These are phyloP conservation scores for Cryptomeria japonica DNA, from an alignment of 75 land plant genomes.

Conservation along the genomic window DNA sequence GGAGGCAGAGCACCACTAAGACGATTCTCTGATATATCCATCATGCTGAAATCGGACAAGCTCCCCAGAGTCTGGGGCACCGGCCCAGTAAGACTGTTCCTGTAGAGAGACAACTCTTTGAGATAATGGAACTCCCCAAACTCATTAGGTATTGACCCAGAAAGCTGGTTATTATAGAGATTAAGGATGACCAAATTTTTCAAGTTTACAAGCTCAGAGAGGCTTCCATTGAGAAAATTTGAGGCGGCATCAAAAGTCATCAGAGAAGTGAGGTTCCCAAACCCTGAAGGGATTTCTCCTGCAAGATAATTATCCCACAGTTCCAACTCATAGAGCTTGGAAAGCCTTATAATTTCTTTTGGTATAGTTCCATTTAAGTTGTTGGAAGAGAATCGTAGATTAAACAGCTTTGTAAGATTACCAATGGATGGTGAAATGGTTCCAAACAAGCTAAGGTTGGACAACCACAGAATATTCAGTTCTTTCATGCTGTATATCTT, in stretches of 20 bases:
- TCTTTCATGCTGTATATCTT: conserved; percentile 25
- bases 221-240: conserved; percentile 50
- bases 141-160: conserved; percentile 64
- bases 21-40: conserved; percentile 69
- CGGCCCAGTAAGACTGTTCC: conserved; percentile 53
- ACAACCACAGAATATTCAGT: conserved; percentile 33
- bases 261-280: conserved; percentile 55
- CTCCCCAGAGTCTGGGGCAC: conserved; percentile 57
- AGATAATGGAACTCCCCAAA: conserved; percentile 58
- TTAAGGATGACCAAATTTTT: conserved; percentile 47
- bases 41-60: conserved; percentile 44
- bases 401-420: conserved; percentile 31
- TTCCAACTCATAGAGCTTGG: conserved; percentile 57
- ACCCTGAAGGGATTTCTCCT: conserved; percentile 58
- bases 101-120: conserved; percentile 48
- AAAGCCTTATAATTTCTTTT: conserved; percentile 37
- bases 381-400: conserved; percentile 50
- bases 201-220: conserved; percentile 50
- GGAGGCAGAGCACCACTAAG: conserved; percentile 63
- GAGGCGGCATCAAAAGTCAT: conserved; percentile 54
- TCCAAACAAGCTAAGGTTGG: conserved; percentile 43
- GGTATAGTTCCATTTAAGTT: conserved; percentile 58
- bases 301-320: conserved; percentile 45
- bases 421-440: conserved; percentile 46
- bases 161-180: conserved; percentile 50